Conservation (phyloP, 495 filamentous ascomycete genomes). For the Ascobolus immersus region DNA sequence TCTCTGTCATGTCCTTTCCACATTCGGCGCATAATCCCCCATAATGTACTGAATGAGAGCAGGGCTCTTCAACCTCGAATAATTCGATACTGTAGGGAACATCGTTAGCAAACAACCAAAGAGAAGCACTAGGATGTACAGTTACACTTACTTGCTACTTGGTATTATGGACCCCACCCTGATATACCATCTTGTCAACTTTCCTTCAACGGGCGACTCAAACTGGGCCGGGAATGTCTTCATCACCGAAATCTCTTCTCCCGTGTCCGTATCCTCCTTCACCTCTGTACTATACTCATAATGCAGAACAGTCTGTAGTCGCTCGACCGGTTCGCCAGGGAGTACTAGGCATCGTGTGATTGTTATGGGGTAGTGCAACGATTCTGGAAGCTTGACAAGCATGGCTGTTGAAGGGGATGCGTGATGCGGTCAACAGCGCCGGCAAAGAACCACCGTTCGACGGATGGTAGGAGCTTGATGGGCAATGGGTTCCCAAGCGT, state of each 20-base stretch:
- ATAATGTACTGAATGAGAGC: slow-evolving; percentile 73
- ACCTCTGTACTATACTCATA: slow-evolving; percentile 60
- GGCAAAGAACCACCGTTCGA: too few species aligned
- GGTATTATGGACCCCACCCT: slow-evolving; percentile 42
- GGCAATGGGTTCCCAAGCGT: too few species aligned
- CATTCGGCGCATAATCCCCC: slow-evolving; percentile 72
- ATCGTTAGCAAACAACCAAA: slow-evolving; percentile 3
- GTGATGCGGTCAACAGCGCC: too few species aligned
- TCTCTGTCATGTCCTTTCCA: slow-evolving; percentile 91
- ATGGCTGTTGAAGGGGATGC: slow-evolving; percentile 7
- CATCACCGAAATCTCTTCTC: slow-evolving; percentile 38
- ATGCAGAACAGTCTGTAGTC: slow-evolving; percentile 49
- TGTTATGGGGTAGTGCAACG: slow-evolving; percentile 76
- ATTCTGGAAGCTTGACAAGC: slow-evolving; percentile 16
- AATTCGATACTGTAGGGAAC: slow-evolving; percentile 24
- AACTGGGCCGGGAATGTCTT: slow-evolving; percentile 50
- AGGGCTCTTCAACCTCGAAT: slow-evolving; percentile 69
- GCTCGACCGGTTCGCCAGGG: slow-evolving; percentile 45
- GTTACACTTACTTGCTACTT: slow-evolving; percentile 17
- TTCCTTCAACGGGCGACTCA: slow-evolving; percentile 59
- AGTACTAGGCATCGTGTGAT: slow-evolving; percentile 62
- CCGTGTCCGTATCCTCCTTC: slow-evolving; percentile 43
- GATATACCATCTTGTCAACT: slow-evolving; percentile 48
- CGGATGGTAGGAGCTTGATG: too few species aligned
- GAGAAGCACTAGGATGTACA: background rate